phyloP scores from a whole-genome alignment of 495 filamentous ascomycete species.

The Aspergillus sparsus region DNA sequence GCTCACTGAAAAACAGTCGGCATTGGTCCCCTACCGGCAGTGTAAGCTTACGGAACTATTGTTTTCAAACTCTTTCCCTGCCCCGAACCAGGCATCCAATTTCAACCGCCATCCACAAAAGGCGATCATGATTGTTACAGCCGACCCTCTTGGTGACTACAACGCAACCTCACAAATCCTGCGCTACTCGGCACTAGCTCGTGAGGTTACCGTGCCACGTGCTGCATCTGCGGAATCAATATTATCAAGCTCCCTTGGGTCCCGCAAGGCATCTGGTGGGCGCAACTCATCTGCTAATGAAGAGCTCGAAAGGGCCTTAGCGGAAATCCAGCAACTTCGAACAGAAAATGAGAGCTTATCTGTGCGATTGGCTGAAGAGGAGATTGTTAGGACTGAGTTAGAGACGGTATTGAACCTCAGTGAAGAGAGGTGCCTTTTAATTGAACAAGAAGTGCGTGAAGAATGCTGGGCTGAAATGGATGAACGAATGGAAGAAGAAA shows the following conservation, averaged over 20 bases:
- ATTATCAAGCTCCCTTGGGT: constrained; percentile 45
- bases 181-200: constrained; percentile 89
- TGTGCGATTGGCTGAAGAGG: constrained; percentile 60
- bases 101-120: constrained; percentile 72
- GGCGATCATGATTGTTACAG: constrained; percentile 94
- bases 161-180: constrained; percentile 96
- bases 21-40: constrained; percentile 87
- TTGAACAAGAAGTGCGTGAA: constrained; percentile 88
- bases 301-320: constrained; percentile 73
- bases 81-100: constrained; percentile 50
- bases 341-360: constrained; percentile 69
- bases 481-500: constrained; percentile 66
- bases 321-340: constrained; percentile 72
- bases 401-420: constrained; percentile 57
- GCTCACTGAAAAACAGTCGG: constrained; percentile 50
- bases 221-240: constrained; percentile 73
- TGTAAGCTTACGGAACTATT: constrained; percentile 96
- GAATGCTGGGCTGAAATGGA: constrained; percentile 89
- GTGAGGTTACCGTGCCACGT: constrained; percentile 89
- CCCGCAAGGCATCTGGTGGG: constrained; percentile 42
- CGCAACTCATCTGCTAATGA: constrained; percentile 57
- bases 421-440: constrained; percentile 66
- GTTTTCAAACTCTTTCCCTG: constrained; percentile 93
- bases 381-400: constrained; percentile 56
- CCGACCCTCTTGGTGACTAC: constrained; percentile 90